Evolutionary conservation across 129 eudicot species (phyloP), one percentile per base, ranked within the genome.

Genomic region (Chrysanthemum lavandulifolium): DNA sequence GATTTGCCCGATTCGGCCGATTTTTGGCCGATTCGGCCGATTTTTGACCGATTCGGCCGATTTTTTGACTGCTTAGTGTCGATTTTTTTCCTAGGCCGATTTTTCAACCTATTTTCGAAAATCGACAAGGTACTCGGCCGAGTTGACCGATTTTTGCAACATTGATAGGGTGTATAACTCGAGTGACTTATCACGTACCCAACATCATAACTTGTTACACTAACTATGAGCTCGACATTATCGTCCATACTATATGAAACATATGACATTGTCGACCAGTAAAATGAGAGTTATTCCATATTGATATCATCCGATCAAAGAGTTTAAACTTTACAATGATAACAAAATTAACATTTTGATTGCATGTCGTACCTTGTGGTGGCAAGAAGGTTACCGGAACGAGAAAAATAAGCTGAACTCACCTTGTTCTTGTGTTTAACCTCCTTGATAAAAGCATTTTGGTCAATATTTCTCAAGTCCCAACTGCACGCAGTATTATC

Each of bases 381-480:
- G 18, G 52, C 68, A 11, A 64, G 25, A 64, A 14, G 13, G 50
- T 0, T 15, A 0, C 68, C 68, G 1, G 68, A 36, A 36, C 52
- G 68, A 64, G 68, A 64, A 64, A 64, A 64, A 36, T 64, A 64
- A 64, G 68, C 68, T 31, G 68, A 64, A 6, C n/a, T 64, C 25
- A 64, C 68, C 15, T 16, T 19, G 0, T 0, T 5, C 13, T 55
- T 31, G 31, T 55, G 65, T 6, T 10, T 15, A 70, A 54, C 8
- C 25, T 10, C 6, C 65, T 55, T 55, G 4, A 70, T 50, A 10
- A 50, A 27, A 29, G 9, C 13, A 25, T 23, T 2, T 11, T 68
- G 60, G 43, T 27, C 54, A 18, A 70, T 63, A 31, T 55, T 55
- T 55, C 74, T 55, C 65, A 55, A 55, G 19, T 70, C 74, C 65